A percentile compares a stretch with the other conserved stretches of the same genome.
Conservation (phyloP, 2,329 filamentous ascomycete genomes). For the Penicillium digitatum region DNA sequence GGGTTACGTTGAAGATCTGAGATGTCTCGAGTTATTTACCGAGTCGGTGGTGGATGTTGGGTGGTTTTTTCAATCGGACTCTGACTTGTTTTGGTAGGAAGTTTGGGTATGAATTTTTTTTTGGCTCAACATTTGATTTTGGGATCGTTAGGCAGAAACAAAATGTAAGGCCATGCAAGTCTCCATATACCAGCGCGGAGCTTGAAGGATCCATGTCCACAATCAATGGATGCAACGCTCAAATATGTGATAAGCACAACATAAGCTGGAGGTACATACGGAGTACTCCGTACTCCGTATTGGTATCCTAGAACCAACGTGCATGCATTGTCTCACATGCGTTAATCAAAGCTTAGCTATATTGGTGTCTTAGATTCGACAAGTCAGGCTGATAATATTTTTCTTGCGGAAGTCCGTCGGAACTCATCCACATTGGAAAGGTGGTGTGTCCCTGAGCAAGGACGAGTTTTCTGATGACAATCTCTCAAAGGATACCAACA, state of each 20-base stretch:
- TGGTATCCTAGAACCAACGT: background rate
- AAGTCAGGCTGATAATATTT: background rate
- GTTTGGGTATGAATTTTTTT: no score
- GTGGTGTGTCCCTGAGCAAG: background rate
- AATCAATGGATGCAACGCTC: background rate
- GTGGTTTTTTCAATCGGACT: background rate
- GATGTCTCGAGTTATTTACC: background rate
- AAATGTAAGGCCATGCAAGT: background rate
- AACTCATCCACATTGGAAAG: no score
- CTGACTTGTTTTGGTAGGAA: no score
- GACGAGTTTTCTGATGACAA: background rate
- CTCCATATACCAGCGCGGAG: background rate
- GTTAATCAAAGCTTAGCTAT: background rate
- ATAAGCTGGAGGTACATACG: background rate
- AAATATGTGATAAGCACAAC: background rate
- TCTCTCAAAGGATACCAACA: background rate
- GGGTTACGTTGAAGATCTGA: background rate
- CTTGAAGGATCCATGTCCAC: background rate
- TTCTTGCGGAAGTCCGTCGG: background rate
- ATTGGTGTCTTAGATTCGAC: background rate
- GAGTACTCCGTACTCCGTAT: no score
- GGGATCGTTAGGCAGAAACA: no score
- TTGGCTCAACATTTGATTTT: no score
- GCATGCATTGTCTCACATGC: background rate
- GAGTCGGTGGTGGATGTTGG: background rate